Evolutionary conservation across 129 eudicot species (phyloP), one percentile per base, ranked within the genome.

Genomic region (Escallonia rubra): DNA sequence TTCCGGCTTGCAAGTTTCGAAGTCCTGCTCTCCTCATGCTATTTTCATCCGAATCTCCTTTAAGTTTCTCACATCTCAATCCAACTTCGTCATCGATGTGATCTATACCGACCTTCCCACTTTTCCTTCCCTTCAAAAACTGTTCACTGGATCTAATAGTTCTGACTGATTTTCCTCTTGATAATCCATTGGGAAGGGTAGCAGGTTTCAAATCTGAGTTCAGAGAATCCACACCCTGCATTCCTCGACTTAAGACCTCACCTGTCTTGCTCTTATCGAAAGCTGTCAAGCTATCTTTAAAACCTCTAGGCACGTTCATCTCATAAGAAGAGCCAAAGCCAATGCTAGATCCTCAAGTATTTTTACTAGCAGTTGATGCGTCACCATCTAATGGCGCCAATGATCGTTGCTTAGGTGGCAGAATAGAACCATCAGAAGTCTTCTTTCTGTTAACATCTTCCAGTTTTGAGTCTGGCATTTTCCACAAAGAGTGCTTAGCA

Each of bases 161-260:
- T 78, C 98, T 76, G 51, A 92, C 98, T 13, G 98, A 92, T 79
- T 88, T 92, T 59, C 89, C 96, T 70, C 65, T 84, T 48, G 74
- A 64, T 68, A 81, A 73, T 76, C 64, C 61, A 67, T 79, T 91
- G 55, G 66, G 72, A 63, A 48, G 6, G 12, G 63, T n/a, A 12
- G 76, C 40, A 14, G 90, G 70, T 80, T 79, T 83, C 40, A 15
- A 53, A 68, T 75, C 82, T 41, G 49, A 59, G 13, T 62, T 69
- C n/a, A 69, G 42, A 59, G 72, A 62, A 45, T 70, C 78, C 8
- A 66, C 4, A 16, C 58, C 49, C 43, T 66, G 59, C 56, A 75
- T 82, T 55, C 72, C 84, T 68, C 61, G 71, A 23, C 68, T 57
- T 7, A 71, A 73, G 14, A 6, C 55, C n/a, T 65, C 65, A n/a